Evolutionary conservation across 2,329 filamentous ascomycete genomes (phyloP).

Genomic region (Arthrocladium fulminans): DNA sequence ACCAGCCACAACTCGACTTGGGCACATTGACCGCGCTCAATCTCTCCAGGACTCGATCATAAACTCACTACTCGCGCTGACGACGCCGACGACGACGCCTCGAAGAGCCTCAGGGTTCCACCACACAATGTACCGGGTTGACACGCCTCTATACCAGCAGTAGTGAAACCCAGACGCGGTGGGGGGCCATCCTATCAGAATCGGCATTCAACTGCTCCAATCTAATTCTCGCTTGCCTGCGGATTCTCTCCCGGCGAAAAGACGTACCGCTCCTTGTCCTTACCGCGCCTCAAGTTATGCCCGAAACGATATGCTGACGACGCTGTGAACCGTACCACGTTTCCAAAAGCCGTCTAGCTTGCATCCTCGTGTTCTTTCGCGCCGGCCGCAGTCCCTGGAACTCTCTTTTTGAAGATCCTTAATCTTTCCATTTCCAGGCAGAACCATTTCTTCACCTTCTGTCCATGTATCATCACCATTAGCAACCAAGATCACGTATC

Average conservation of each 20-base stretch:
- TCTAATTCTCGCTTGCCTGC: not conserved
- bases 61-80: no score
- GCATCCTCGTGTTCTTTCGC: no score
- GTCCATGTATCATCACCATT: not conserved
- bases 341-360: not conserved
- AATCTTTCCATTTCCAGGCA: constrained; percentile 1
- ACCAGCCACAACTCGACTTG: no score
- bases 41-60: no score
- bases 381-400: no score
- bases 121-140: no score
- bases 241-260: not conserved
- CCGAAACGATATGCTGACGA: not conserved
- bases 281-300: constrained; percentile 1
- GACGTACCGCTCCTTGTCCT: not conserved
- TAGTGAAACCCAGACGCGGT: no score
- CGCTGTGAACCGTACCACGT: not conserved
- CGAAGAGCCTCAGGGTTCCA: not conserved
- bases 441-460: constrained; percentile 3
- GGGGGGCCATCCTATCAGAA: no score
- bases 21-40: no score
- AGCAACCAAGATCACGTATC: not conserved
- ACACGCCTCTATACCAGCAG: no score
- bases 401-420: not conserved
- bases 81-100: not conserved
- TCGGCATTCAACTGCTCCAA: not conserved